These are phyloP conservation scores for Chaetoceros tenuissimus DNA, from an alignment of 108 stramenopile species.

Conservation along the genomic window DNA sequence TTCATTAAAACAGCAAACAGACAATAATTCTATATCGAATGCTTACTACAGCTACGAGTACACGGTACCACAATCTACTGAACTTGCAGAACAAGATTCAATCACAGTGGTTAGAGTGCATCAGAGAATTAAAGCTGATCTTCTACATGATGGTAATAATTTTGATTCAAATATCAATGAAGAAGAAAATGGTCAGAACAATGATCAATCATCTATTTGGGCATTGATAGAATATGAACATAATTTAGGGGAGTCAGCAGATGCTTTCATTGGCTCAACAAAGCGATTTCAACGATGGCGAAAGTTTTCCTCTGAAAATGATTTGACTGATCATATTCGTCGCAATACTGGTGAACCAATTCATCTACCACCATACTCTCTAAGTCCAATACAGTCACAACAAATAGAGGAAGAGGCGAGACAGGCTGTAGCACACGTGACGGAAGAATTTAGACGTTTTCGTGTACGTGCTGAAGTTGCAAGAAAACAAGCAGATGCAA, in stretches of 20 bases:
- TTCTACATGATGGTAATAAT: not conserved
- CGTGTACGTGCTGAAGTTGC: slow-evolving; percentile 78
- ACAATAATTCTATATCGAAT: too few species aligned
- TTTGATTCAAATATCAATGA: not conserved
- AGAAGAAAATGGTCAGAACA: not conserved
- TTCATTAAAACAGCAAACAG: too few species aligned
- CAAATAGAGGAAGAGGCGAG: slow-evolving; percentile 52
- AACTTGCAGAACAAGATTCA: not conserved
- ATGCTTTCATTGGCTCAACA: slow-evolving; percentile 12
- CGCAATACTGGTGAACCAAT: slow-evolving; percentile 82
- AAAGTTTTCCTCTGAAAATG: slow-evolving; percentile 57
- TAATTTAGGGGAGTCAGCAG: slow-evolving; percentile 20
- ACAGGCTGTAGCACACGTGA: slow-evolving; percentile 45
- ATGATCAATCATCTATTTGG: slow-evolving; percentile 52
- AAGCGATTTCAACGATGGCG: slow-evolving; percentile 61
- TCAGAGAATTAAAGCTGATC: not conserved
- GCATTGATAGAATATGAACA: slow-evolving; percentile 67
- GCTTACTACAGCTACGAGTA: not conserved
- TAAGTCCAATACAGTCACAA: slow-evolving; percentile 70
- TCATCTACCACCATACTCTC: slow-evolving; percentile 62
- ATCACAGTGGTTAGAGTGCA: not conserved
- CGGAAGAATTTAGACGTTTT: slow-evolving; percentile 81
- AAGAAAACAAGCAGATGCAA: slow-evolving; percentile 66
- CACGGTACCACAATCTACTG: not conserved
- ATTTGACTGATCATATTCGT: slow-evolving; percentile 66